A percentile compares a stretch with the other conserved stretches of the same genome.
Conservation (phyloP, 139 green algal genomes). For the Marvania coccoides region DNA sequence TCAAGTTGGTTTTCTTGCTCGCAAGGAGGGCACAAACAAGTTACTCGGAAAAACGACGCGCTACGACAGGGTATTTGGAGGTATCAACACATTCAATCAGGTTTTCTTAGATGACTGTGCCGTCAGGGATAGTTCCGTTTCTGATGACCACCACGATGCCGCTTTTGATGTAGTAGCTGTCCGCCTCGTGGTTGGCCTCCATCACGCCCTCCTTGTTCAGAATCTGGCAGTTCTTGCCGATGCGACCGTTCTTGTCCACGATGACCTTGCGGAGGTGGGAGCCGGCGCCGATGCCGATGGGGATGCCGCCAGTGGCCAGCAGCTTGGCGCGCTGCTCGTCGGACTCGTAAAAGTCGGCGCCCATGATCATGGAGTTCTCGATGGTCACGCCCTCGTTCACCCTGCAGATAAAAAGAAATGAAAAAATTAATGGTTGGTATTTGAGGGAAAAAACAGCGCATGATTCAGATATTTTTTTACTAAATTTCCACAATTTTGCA, state of each 20-base stretch:
- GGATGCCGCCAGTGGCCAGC: constrained; percentile 62
- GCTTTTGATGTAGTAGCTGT: constrained; percentile 90
- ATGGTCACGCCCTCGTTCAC: constrained; percentile 45
- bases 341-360: constrained; percentile 95
- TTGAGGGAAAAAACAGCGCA: too few species aligned
- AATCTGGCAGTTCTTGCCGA: constrained; percentile 82
- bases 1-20: too few species aligned
- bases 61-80: too few species aligned
- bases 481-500: too few species aligned
- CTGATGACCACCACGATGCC: constrained; percentile 92
- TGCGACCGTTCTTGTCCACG: constrained; percentile 98
- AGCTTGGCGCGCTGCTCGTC: constrained; percentile 66
- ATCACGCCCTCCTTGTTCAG: constrained; percentile 82
- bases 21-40: not conserved
- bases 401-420: too few species aligned
- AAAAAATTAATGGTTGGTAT: too few species aligned
- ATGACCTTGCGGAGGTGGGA: constrained; percentile 85
- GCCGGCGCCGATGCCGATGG: constrained; percentile 85
- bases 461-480: too few species aligned
- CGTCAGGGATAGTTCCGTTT: constrained; percentile 73
- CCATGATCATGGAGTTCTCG: constrained; percentile 88
- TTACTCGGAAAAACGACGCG: not conserved
- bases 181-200: constrained; percentile 74
- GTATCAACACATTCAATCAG: not conserved
- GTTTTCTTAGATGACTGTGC: constrained; percentile 67